These are phyloP conservation scores for Corynascus novoguineensis DNA, from an alignment of 495 filamentous ascomycete genomes.

Conservation along the genomic window DNA sequence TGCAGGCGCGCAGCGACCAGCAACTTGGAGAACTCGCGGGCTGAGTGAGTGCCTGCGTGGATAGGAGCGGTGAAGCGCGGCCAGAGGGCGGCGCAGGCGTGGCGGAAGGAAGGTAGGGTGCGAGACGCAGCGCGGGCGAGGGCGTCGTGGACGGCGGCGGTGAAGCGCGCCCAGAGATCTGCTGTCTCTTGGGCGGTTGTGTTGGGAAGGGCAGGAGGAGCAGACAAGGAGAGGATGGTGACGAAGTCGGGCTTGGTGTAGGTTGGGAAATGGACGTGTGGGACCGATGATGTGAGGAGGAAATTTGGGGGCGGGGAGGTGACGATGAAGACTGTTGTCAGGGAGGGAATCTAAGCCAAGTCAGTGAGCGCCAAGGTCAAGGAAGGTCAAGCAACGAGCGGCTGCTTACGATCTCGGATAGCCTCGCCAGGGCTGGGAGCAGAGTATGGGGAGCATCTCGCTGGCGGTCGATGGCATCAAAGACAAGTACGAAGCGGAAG, in stretches of 20 bases:
- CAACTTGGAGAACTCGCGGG: conserved; percentile 77
- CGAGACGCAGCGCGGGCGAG: conserved; percentile 60
- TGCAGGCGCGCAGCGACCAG: conserved; percentile 65
- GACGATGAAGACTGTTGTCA: conserved; percentile 74
- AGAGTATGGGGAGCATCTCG: conserved; percentile 74
- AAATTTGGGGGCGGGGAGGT: conserved; percentile 64
- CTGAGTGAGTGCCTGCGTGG: conserved; percentile 54
- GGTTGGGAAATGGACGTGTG: conserved; percentile 77
- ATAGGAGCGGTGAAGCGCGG: conserved; percentile 63
- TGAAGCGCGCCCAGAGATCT: conserved; percentile 77
- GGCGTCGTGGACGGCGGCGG: conserved; percentile 66
- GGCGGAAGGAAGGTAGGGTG: conserved; percentile 56
- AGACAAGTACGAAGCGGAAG: conserved; percentile 65
- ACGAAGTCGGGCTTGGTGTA: conserved; percentile 79
- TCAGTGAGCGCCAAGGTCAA: conserved; percentile 16
- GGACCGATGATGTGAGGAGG: conserved; percentile 64
- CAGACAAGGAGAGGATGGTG: conserved; percentile 54
- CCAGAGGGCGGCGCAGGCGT: conserved; percentile 60
- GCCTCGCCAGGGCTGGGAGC: conserved; percentile 55
- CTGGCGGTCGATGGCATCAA: conserved; percentile 89
- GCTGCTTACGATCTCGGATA: conserved; percentile 32
- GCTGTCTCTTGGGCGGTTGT: conserved; percentile 38
- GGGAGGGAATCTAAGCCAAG: conserved; percentile 61
- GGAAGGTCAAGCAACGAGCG: not conserved
- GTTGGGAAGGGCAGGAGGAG: conserved; percentile 34